Evolutionary conservation across 345 rosid species (phyloP), one percentile per base, ranked within the genome.

Genomic region (Microthlaspi erraticum): DNA sequence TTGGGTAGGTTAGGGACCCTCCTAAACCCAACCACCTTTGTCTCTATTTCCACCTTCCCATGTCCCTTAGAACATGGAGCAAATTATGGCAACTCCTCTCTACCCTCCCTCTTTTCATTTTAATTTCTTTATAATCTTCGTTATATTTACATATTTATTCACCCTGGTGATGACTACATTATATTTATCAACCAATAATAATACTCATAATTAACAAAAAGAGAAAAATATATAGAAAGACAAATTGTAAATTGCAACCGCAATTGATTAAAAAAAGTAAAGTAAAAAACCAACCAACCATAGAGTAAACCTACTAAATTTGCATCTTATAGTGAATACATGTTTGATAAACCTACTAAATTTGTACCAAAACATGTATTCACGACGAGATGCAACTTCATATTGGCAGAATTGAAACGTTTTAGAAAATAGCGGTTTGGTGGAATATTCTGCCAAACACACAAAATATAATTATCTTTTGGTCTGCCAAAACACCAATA

Each of bases 41-140:
- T 75, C 79, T 75, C 70, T 45, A 68, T 68, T 68, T 60, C 70
- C 64, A 75, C 74, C 70, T 62, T 75, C 70, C 51, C 70, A 75
- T 75, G 79, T 60, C 74, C 79, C 79, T 68, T 68, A 75, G 70
- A 75, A 75, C 79, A 75, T 75, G 79, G 74, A 75, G 74, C 79
- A 68, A 69, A 68, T 75, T 75, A 75, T 75, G 79, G 70, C 59
- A 62, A 60, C 39, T 66, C 61, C 38, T 58, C 33, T 56, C 43
- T 10, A 55, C 51, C 18, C 60, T 65, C 71, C 4, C 39, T 34
- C 17, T 54, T 37, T 63, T 16, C 8, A 3, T 9, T 19, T 5
- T 16, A 20, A 36, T 10, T 10, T 20, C 3, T 61, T 52, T 64
- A 6, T 45, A 17, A 46, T 37, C 11, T 54, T 64, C 56, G 5